Percentiles rank a stretch among this genome's conserved stretches.
These are phyloP conservation scores for Metschnikowia hibisci DNA, from an alignment of 805 yeast genomes.

Conservation along the genomic window DNA sequence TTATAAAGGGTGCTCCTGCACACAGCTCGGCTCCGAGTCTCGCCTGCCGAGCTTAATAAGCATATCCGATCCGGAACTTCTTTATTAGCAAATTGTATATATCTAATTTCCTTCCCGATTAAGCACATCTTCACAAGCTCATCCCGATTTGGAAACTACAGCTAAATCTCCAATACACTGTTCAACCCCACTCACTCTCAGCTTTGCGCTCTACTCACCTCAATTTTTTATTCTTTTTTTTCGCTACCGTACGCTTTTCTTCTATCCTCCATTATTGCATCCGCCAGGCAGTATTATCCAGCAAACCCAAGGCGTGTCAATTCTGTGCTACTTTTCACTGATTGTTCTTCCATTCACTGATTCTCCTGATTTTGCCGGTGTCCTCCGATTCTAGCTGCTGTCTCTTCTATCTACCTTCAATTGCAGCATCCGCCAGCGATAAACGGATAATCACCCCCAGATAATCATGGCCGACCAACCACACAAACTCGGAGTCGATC, in stretches of 20 bases:
- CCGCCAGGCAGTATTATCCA: too few relatives aligned
- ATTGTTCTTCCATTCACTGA: too few relatives aligned
- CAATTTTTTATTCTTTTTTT: neutral
- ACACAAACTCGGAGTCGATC: conserved; percentile 27
- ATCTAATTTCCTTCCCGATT: neutral
- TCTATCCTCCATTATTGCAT: neutral
- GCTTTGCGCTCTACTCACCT: neutral
- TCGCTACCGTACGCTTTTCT: neutral
- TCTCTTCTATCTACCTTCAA: too few relatives aligned
- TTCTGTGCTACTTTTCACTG: too few relatives aligned
- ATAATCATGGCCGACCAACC: conserved; percentile 18
- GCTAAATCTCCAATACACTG: too few relatives aligned
- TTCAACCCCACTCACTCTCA: neutral
- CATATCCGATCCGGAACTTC: neutral
- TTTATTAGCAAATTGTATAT: neutral
- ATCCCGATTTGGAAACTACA: too few relatives aligned
- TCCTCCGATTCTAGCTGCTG: too few relatives aligned
- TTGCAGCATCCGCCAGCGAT: too few relatives aligned
- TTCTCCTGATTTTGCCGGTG: too few relatives aligned
- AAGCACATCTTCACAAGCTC: neutral
- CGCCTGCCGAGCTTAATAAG: neutral
- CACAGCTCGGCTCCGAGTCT: neutral
- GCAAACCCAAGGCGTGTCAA: too few relatives aligned
- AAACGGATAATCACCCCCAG: neutral
- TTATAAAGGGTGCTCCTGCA: too few relatives aligned